Evolutionary conservation across 169 alveolate genomes (phyloP).

Genomic region (Perkinsus olseni): DNA sequence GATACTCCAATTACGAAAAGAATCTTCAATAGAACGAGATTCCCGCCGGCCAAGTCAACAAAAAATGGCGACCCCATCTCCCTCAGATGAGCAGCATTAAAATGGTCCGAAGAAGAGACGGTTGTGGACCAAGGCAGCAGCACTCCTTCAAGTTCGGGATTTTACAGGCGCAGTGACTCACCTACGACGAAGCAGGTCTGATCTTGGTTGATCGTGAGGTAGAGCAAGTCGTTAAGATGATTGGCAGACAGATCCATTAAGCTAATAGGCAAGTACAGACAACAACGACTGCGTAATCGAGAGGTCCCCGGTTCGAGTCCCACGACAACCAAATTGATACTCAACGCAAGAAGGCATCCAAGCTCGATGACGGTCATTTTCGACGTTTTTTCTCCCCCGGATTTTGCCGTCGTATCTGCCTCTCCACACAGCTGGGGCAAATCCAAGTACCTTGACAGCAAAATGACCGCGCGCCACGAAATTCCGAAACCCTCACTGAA

Average conservation of each 20-base stretch:
- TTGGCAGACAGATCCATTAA: constrained; percentile 6
- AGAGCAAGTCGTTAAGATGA: constrained; percentile 47
- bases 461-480: background rate
- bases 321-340: background rate
- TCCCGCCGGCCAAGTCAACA: too few species aligned
- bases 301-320: background rate
- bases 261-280: background rate
- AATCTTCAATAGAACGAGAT: too few species aligned
- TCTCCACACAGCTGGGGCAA: background rate
- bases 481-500: background rate
- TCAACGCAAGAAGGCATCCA: background rate
- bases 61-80: too few species aligned
- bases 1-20: too few species aligned
- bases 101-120: too few species aligned
- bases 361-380: background rate
- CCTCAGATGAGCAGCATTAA: too few species aligned
- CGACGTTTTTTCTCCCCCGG: background rate
- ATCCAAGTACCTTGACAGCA: background rate
- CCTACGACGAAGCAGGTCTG: constrained; percentile 48
- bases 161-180: background rate
- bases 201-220: constrained; percentile 69
- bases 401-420: background rate
- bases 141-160: too few species aligned
- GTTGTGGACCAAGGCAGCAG: too few species aligned
- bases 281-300: background rate